Conservation (phyloP, 208 protist species). For the Crithidia fasciculata region DNA sequence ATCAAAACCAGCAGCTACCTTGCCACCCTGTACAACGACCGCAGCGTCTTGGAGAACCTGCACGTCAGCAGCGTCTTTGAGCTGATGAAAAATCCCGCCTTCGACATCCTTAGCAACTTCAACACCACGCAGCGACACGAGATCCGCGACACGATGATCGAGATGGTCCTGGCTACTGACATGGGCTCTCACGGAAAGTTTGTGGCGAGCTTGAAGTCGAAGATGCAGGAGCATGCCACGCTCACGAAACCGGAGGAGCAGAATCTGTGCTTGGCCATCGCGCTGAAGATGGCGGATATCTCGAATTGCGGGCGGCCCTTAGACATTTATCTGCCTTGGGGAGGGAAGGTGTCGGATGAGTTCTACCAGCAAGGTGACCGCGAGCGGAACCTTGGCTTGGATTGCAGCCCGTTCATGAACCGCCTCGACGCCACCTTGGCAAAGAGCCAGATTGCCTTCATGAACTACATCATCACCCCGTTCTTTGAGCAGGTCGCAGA, state of each 20-base stretch:
- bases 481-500: conserved; percentile 89
- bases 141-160: conserved; percentile 88
- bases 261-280: conserved; percentile 85
- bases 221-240: conserved; percentile 61
- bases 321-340: conserved; percentile 92
- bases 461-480: conserved; percentile 92
- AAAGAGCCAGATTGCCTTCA: conserved; percentile 92
- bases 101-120: conserved; percentile 87
- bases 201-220: conserved; percentile 67
- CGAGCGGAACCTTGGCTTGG: conserved; percentile 82
- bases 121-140: conserved; percentile 80
- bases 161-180: conserved; percentile 96
- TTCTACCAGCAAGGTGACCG: conserved; percentile 95
- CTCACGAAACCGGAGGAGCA: conserved; percentile 87
- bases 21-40: conserved; percentile 95
- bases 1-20: conserved; percentile 85
- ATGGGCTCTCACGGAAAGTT: conserved; percentile 92
- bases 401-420: conserved; percentile 95
- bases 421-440: conserved; percentile 73
- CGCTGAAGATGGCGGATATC: conserved; percentile 96
- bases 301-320: conserved; percentile 92
- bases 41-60: conserved; percentile 95
- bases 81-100: conserved; percentile 85
- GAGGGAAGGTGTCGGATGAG: conserved; percentile 90
- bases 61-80: conserved; percentile 93